A percentile compares a stretch with the other conserved stretches of the same genome.
Conservation (phyloP, 2,329 filamentous ascomycete species). For the Alternaria brassicae region DNA sequence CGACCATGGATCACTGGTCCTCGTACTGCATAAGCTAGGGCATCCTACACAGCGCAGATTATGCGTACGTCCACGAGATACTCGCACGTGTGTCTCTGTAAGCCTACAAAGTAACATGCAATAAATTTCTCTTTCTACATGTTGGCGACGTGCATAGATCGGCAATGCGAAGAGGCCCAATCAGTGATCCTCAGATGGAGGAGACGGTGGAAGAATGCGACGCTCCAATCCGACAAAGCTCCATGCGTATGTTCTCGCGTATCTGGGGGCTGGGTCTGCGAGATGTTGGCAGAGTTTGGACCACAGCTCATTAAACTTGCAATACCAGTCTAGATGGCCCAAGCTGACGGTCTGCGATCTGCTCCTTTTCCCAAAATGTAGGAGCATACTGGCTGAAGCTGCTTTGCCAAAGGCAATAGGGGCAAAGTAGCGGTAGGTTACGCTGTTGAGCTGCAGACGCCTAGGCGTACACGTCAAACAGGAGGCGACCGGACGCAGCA, state of each 20-base stretch:
- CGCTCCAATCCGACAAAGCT: not conserved
- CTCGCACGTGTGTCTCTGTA: conserved; percentile 54
- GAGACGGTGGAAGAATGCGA: not conserved
- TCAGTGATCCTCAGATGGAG: not conserved
- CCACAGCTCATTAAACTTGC: conserved; percentile 20
- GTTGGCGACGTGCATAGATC: conserved; percentile 54
- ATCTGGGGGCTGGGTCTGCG: conserved; percentile 7
- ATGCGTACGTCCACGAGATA: conserved; percentile 52
- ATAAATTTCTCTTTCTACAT: conserved; percentile 63
- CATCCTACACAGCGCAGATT: conserved; percentile 49
- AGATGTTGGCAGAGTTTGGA: conserved; percentile 22
- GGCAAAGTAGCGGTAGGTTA: no score
- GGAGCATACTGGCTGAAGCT: no score
- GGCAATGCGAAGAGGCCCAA: not conserved
- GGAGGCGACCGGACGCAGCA: no score
- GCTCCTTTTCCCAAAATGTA: not conserved
- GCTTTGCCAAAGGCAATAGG: no score
- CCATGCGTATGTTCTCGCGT: not conserved
- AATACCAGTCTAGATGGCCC: conserved; percentile 19
- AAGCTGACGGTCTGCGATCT: conserved; percentile 13
- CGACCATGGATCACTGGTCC: conserved; percentile 58
- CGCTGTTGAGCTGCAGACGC: no score
- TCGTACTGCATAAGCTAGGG: conserved; percentile 60
- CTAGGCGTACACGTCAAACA: no score
- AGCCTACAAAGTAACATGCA: conserved; percentile 52